phyloP scores from a whole-genome alignment of 345 rosid species.

The Linum tenue region DNA sequence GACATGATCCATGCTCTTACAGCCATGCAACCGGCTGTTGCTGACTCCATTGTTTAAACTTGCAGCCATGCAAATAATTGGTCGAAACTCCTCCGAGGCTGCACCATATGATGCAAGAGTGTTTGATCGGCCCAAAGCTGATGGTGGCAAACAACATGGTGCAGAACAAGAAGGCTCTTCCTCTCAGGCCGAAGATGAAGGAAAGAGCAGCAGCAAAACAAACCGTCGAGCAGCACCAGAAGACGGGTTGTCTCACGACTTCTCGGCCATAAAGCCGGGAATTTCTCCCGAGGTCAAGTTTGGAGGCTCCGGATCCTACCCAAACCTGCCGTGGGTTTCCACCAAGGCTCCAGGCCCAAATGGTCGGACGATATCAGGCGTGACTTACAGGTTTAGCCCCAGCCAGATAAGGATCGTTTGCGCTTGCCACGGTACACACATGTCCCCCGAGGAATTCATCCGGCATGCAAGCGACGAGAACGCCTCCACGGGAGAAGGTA shows the following conservation, averaged over 20 bases:
- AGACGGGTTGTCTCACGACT: slow-evolving; percentile 48
- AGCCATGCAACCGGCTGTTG: background rate
- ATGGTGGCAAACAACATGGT: slow-evolving; percentile 46
- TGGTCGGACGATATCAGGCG: slow-evolving; percentile 86
- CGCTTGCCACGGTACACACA: slow-evolving; percentile 87
- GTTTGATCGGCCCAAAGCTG: slow-evolving; percentile 42
- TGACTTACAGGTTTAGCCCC: slow-evolving; percentile 60
- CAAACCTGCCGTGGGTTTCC: slow-evolving; percentile 94
- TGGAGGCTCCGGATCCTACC: slow-evolving; percentile 81
- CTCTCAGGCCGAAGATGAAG: slow-evolving; percentile 43
- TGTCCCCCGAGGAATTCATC: slow-evolving; percentile 92
- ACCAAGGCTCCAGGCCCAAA: slow-evolving; percentile 78
- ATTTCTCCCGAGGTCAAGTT: slow-evolving; percentile 73
- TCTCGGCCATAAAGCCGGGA: slow-evolving; percentile 80
- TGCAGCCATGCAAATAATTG: slow-evolving; percentile 34
- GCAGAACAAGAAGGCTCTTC: slow-evolving; percentile 63
- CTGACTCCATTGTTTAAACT: slow-evolving; percentile 12
- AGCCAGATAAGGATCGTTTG: slow-evolving; percentile 82
- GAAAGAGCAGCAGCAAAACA: slow-evolving; percentile 33
- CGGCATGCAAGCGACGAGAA: slow-evolving; percentile 74
- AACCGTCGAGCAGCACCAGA: slow-evolving; percentile 35
- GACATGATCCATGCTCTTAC: too few species aligned
- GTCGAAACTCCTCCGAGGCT: slow-evolving; percentile 31
- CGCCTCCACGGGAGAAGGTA: slow-evolving; percentile 34
- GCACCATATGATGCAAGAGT: slow-evolving; percentile 30